Evolutionary conservation across 1,284 basidiomycete genomes (phyloP).

Genomic region (Trichosporon ovoides): DNA sequence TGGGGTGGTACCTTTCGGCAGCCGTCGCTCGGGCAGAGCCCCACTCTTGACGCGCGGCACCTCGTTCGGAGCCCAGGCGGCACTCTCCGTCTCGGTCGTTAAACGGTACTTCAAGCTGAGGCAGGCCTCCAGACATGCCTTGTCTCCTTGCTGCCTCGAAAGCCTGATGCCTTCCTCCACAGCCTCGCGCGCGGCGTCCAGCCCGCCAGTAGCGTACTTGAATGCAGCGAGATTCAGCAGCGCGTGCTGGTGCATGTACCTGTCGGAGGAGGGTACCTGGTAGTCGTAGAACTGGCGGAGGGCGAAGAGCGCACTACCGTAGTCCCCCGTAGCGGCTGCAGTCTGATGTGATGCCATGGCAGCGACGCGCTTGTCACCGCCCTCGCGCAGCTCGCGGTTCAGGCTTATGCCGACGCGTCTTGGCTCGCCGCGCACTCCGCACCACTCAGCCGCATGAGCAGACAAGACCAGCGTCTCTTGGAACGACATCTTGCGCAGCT

Average conservation of each 20-base stretch:
- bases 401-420: not conserved
- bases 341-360: constrained; percentile 26
- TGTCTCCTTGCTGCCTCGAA: constrained; percentile 41
- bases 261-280: constrained; percentile 33
- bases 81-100: constrained; percentile 18
- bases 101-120: constrained; percentile 34
- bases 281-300: constrained; percentile 47
- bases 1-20: constrained; percentile 27
- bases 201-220: constrained; percentile 42
- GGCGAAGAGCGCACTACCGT: constrained; percentile 33
- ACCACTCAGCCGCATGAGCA: constrained; percentile 34
- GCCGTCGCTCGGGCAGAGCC: constrained; percentile 20
- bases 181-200: constrained; percentile 36
- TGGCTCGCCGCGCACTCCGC: constrained; percentile 18
- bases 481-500: constrained; percentile 39
- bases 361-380: constrained; percentile 1
- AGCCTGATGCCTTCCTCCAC: constrained; percentile 45
- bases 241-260: constrained; percentile 43
- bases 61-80: constrained; percentile 17
- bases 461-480: constrained; percentile 37
- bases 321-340: constrained; percentile 37
- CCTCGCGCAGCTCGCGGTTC: not conserved
- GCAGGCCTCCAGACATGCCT: constrained; percentile 40
- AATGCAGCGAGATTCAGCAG: constrained; percentile 46
- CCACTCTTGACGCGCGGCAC: constrained; percentile 21